Evolutionary conservation across 805 yeast genomes (phyloP).

Genomic region (Brettanomyces sp.): DNA sequence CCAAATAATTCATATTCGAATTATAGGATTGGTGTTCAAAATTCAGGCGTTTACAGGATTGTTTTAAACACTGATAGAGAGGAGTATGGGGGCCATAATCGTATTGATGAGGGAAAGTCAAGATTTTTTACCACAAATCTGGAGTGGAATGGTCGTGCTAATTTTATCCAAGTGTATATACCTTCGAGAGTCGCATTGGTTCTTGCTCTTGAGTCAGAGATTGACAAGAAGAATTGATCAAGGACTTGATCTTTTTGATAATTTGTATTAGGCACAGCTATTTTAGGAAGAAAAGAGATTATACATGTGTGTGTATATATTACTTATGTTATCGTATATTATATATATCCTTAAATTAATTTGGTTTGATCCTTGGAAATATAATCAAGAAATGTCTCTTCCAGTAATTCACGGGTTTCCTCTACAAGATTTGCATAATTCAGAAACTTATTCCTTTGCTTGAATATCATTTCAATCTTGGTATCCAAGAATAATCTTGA

Average conservation of each 20-base stretch:
- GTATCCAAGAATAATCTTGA: slow-evolving; percentile 27
- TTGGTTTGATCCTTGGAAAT: slow-evolving; percentile 7
- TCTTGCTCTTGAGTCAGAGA: slow-evolving; percentile 34
- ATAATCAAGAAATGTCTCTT: slow-evolving; percentile 19
- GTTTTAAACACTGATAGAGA: slow-evolving; percentile 66
- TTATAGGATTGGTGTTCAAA: slow-evolving; percentile 84
- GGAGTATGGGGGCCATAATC: slow-evolving; percentile 72
- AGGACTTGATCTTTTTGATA: background rate
- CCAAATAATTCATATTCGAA: slow-evolving; percentile 76
- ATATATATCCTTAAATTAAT: background rate
- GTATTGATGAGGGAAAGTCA: slow-evolving; percentile 48
- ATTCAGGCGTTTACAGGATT: slow-evolving; percentile 64
- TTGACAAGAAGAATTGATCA: slow-evolving; percentile 6
- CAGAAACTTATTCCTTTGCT: slow-evolving; percentile 17
- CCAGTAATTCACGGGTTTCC: slow-evolving; percentile 10
- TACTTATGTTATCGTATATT: background rate
- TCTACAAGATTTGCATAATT: slow-evolving; percentile 14
- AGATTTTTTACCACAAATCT: slow-evolving; percentile 64
- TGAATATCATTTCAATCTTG: slow-evolving; percentile 18
- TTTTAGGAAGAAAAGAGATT: background rate
- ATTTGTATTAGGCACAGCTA: background rate
- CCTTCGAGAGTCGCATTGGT: slow-evolving; percentile 72
- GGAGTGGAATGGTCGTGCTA: slow-evolving; percentile 71
- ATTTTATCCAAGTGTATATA: slow-evolving; percentile 68
- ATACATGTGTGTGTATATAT: background rate